phyloP scores from a whole-genome alignment of 2,329 filamentous ascomycete species.

The Diaporthe australafricana region DNA sequence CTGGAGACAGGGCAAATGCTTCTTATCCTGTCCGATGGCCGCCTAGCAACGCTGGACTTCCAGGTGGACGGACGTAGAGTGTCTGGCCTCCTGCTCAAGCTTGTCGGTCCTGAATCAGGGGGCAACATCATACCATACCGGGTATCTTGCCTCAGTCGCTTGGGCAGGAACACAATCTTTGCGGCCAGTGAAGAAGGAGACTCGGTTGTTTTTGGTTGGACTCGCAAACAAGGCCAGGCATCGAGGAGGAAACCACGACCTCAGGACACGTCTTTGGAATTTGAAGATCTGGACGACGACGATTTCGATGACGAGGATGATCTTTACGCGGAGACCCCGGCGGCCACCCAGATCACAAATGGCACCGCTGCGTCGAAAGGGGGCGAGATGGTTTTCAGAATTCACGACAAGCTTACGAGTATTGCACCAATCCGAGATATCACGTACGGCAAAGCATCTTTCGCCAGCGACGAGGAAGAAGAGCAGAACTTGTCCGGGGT shows the following conservation, averaged over 20 bases:
- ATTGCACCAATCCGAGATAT: constrained; percentile 84
- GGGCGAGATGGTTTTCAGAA: constrained; percentile 77
- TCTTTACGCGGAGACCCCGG: constrained; percentile 70
- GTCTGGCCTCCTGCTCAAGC: constrained; percentile 82
- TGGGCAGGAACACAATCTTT: constrained; percentile 80
- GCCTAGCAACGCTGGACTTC: constrained; percentile 81
- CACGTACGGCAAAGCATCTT: constrained; percentile 71
- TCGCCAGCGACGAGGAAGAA: constrained; percentile 58
- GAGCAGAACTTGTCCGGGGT: constrained; percentile 58
- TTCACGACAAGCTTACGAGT: constrained; percentile 82
- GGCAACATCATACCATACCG: constrained; percentile 70
- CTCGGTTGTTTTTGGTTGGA: constrained; percentile 85
- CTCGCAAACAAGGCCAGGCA: constrained; percentile 69
- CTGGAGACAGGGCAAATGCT: constrained; percentile 84
- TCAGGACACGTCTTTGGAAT: constrained; percentile 63
- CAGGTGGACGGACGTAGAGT: constrained; percentile 91
- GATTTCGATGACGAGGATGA: constrained; percentile 72
- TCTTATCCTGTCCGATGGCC: constrained; percentile 82
- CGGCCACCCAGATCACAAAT: constrained; percentile 48
- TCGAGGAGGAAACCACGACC: constrained; percentile 73
- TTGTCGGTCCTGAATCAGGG: constrained; percentile 72
- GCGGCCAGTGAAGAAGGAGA: constrained; percentile 87
- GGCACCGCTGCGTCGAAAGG: constrained; percentile 58
- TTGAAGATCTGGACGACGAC: constrained; percentile 61
- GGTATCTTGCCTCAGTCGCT: constrained; percentile 75